Evolutionary conservation across 345 rosid species (phyloP).

Genomic region (Eucalyptus leucophloia): DNA sequence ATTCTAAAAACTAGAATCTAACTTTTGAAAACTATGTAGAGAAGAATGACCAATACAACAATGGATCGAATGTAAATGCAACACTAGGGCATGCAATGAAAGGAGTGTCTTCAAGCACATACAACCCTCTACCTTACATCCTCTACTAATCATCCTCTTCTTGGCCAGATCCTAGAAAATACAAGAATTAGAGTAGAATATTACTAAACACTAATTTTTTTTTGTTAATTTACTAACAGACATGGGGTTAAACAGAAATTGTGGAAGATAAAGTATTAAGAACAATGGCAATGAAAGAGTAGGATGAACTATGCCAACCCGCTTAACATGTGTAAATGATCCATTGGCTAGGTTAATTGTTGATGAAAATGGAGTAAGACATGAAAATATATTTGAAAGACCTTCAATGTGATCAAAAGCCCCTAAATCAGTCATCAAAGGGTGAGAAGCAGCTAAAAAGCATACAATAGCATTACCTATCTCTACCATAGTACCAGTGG

Average conservation of each 20-base stretch:
- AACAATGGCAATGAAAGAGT: background rate
- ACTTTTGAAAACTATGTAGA: background rate
- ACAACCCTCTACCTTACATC: background rate
- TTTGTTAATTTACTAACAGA: background rate
- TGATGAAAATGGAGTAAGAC: background rate
- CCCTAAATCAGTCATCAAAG: background rate
- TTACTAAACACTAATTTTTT: no score
- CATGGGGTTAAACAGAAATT: background rate
- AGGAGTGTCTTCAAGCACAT: background rate
- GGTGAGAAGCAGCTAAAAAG: background rate
- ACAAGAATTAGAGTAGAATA: background rate
- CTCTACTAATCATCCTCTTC: no score
- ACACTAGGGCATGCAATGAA: background rate
- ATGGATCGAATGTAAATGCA: background rate
- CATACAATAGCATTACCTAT: no score
- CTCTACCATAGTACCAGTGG: no score
- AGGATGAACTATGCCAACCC: background rate
- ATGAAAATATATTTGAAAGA: background rate
- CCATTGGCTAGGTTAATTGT: background rate
- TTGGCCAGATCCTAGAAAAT: background rate
- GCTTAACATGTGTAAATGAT: background rate
- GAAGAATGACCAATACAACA: background rate
- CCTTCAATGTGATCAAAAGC: background rate
- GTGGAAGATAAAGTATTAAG: background rate
- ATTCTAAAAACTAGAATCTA: no score